Evolutionary conservation across 2,329 filamentous ascomycete genomes (phyloP).

Genomic region (Diaporthe vexans): DNA sequence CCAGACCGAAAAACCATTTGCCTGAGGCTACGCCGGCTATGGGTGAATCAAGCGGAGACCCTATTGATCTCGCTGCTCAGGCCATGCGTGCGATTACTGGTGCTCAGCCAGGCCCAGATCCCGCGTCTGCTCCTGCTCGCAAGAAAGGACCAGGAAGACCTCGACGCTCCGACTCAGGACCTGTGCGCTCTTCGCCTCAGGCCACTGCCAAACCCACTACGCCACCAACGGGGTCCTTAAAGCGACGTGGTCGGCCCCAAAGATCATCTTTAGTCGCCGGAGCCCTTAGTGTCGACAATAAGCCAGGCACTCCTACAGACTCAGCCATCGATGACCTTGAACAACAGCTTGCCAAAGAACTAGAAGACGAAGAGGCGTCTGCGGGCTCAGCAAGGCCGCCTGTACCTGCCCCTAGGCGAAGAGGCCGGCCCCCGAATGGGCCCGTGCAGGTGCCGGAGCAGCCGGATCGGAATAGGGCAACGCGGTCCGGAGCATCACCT

Average conservation of each 20-base stretch:
- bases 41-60: constrained; percentile 45
- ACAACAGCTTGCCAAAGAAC: constrained; percentile 52
- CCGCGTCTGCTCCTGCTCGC: constrained; percentile 7
- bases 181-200: constrained; percentile 33
- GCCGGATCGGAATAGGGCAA: not conserved
- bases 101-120: not conserved
- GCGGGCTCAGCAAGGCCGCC: not conserved
- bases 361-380: constrained; percentile 44
- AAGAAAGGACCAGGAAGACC: constrained; percentile 49
- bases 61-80: constrained; percentile 50
- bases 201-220: constrained; percentile 35
- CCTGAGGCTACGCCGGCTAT: constrained; percentile 31
- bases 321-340: constrained; percentile 51
- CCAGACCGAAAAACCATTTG: constrained; percentile 40
- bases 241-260: constrained; percentile 41
- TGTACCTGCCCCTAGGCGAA: constrained; percentile 44
- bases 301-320: constrained; percentile 41
- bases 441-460: constrained; percentile 31
- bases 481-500: constrained; percentile 14
- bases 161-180: constrained; percentile 45
- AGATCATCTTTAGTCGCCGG: constrained; percentile 41
- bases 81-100: constrained; percentile 50
- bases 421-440: constrained; percentile 52
- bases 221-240: constrained; percentile 40
- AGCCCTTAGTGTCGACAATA: constrained; percentile 34